These are phyloP conservation scores for Quercus tomentella DNA, from an alignment of 331 rosid genomes.

Conservation along the genomic window DNA sequence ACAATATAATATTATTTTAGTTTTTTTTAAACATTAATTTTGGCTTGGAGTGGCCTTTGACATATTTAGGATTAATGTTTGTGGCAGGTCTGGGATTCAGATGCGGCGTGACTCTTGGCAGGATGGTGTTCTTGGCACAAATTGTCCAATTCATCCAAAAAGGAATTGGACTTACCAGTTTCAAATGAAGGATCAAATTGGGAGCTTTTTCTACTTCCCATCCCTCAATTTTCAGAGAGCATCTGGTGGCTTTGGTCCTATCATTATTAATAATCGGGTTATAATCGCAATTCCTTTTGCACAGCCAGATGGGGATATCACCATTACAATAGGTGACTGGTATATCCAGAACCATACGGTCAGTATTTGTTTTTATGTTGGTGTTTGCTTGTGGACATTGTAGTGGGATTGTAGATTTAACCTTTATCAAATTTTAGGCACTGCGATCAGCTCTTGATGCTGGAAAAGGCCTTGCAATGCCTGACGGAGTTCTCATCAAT, in stretches of 20 bases:
- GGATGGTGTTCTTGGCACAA: conserved; percentile 88
- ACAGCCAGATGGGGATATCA: conserved; percentile 70
- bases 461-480: conserved; percentile 76
- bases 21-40: not conserved
- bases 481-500: conserved; percentile 93
- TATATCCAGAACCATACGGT: conserved; percentile 61
- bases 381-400: conserved; percentile 2
- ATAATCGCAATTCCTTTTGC: conserved; percentile 59
- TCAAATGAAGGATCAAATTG: conserved; percentile 89
- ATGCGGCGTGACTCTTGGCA: conserved; percentile 87
- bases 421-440: conserved; percentile 37
- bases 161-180: conserved; percentile 77
- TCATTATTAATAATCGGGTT: conserved; percentile 59
- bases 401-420: not conserved
- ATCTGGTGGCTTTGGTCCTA: conserved; percentile 88
- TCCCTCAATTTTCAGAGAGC: conserved; percentile 81
- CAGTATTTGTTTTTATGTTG: conserved; percentile 17
- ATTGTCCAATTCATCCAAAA: conserved; percentile 81
- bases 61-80: conserved; percentile 2
- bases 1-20: not conserved
- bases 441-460: conserved; percentile 51
- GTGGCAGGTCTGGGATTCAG: conserved; percentile 77
- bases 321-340: conserved; percentile 83
- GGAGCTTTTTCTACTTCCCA: conserved; percentile 92
- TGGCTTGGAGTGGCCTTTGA: not conserved